Evolutionary conservation across 1,139 yeast species (phyloP).

Genomic region (Nadsonia commutata): DNA sequence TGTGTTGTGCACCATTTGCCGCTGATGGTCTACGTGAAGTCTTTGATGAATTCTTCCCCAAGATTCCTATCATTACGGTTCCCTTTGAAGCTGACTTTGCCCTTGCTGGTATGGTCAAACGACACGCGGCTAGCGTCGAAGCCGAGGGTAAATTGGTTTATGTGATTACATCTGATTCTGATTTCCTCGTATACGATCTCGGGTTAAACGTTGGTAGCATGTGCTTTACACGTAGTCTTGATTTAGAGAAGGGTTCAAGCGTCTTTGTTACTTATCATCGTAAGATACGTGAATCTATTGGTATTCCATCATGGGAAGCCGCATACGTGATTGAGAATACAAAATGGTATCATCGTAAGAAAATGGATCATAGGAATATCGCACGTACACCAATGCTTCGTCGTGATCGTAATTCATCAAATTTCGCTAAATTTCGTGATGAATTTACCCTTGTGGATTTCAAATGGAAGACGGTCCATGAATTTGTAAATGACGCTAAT

Average conservation of each 20-base stretch:
- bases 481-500: not conserved
- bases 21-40: not conserved
- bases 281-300: not conserved
- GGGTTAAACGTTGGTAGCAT: not conserved
- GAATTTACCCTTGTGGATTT: not conserved
- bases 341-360: no score
- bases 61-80: not conserved
- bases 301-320: not conserved
- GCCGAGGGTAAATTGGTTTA: not conserved
- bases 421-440: no score
- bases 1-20: not conserved
- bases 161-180: not conserved
- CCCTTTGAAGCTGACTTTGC: not conserved
- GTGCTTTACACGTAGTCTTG: not conserved
- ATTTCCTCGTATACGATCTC: not conserved
- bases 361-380: no score
- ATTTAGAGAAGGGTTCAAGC: not conserved
- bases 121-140: not conserved
- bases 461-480: not conserved
- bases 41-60: not conserved
- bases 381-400: no score
- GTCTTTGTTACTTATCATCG: not conserved
- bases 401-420: no score
- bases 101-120: not conserved
- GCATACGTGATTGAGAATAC: not conserved